Percentiles rank a stretch among this genome's conserved stretches.
These are phyloP conservation scores for Boletus pseudopeckii DNA, from an alignment of 768 basidiomycete genomes.

Conservation along the genomic window DNA sequence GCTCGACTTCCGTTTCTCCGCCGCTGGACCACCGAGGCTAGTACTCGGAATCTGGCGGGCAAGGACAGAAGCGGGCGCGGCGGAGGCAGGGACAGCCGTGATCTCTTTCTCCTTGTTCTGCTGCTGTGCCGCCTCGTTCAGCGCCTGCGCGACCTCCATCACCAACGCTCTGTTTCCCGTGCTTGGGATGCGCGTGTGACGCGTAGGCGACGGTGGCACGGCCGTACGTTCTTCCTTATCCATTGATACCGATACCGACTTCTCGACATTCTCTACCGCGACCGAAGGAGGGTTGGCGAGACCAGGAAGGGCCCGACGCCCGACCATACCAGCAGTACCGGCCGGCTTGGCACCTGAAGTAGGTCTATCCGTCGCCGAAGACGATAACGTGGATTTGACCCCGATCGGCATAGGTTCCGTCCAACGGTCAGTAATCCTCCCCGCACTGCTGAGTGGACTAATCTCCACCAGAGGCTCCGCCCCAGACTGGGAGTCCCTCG, in stretches of 20 bases:
- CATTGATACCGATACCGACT: not conserved
- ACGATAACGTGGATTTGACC: constrained; percentile 21
- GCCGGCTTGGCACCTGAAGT: constrained; percentile 7
- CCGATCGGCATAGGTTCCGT: constrained; percentile 32
- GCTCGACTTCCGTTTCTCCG: constrained; percentile 63
- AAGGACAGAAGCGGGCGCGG: not conserved
- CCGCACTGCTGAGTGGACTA: constrained; percentile 6
- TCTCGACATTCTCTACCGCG: constrained; percentile 6
- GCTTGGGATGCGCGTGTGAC: constrained; percentile 58
- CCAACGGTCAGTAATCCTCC: constrained; percentile 32
- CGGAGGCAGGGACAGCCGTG: not conserved
- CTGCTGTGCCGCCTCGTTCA: constrained; percentile 37
- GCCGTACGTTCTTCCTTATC: constrained; percentile 20
- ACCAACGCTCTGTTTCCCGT: constrained; percentile 67
- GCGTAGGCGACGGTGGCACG: constrained; percentile 34
- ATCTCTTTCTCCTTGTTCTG: not conserved
- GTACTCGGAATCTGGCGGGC: constrained; percentile 13
- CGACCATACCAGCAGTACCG: constrained; percentile 30
- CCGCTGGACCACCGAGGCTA: constrained; percentile 20
- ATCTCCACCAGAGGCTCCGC: constrained; percentile 4
- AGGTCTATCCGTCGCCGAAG: not conserved
- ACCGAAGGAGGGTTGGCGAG: constrained; percentile 21
- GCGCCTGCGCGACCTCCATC: constrained; percentile 74
- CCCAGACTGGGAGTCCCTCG: not conserved
- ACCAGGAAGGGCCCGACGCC: constrained; percentile 43